Base-by-base conservation (phyloP, 2,329 filamentous ascomycete species). In the Lachnellula arida region DNA sequence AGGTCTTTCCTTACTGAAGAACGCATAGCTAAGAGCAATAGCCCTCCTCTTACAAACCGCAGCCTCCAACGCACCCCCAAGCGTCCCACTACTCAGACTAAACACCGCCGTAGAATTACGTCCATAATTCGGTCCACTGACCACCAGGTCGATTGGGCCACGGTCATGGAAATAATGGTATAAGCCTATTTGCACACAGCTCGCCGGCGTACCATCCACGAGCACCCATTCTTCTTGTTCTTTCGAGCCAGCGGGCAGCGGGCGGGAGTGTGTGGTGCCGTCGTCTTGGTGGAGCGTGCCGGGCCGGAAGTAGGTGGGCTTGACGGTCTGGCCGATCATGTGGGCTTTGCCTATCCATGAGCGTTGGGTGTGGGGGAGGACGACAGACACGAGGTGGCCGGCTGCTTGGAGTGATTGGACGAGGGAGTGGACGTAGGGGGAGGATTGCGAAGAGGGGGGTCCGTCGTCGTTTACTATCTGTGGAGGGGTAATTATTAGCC, bases 291-390 rank as follows among this genome's bases (percentile, higher is more conserved):
- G 76, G 1, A 86, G 74, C 2, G 80, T 81, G 12, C 79, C 80
- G 0, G 84, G 84, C 12, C 87, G 87, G 76, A 91, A 96, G 76
- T 96, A 96, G 28, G 83, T 80, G 8, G 91, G 91, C 70, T 87
- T 90, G 59, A 96, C 82, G 9, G 89, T 88, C 71, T 93, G 87
- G 55, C 92, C 92, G 66, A 97, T 91, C 68, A 97, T 89, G 73
- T 97, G 94, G 2, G 94, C 94, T 78, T 99, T 99, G 66, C 92
- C 92, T 67, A 99, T 97, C 94, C 94, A 99, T 55, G 91, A 96
- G 60, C 93, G 86, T 75, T 99, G 94, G 6, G 86, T 87, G 71
- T 97, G 84, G 1, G 94, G 94, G 14, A 99, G 82, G 61, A 94
- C 88, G 49, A 99, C 92, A 7, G 91, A 96, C 58, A 97, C 90